These are phyloP conservation scores for Lipomyces orientalis DNA, from an alignment of 805 yeast genomes.

Conservation along the genomic window DNA sequence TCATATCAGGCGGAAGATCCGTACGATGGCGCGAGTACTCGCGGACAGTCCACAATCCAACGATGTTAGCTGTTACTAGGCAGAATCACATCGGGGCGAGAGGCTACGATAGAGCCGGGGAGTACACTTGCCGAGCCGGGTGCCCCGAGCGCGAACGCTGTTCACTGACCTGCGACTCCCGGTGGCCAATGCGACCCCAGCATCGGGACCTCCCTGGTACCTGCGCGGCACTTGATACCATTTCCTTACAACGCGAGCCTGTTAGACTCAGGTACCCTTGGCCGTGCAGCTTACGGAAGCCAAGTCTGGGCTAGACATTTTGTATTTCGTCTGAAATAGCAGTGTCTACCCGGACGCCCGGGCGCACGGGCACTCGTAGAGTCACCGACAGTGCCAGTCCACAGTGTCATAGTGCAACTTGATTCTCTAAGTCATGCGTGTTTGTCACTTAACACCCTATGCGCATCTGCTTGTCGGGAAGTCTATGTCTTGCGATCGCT, in stretches of 20 bases:
- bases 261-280: neutral
- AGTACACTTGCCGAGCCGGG: neutral
- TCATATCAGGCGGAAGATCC: no score
- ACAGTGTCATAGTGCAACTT: neutral
- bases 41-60: neutral
- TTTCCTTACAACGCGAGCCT: neutral
- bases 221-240: neutral
- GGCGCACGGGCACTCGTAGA: neutral
- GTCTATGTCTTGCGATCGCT: neutral
- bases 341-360: neutral
- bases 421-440: neutral
- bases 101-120: neutral
- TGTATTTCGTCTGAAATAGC: neutral
- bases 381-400: neutral
- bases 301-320: neutral
- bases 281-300: neutral
- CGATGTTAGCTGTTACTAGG: neutral
- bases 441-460: neutral
- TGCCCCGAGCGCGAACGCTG: neutral
- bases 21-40: neutral
- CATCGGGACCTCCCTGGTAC: neutral
- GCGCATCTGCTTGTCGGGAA: neutral
- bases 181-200: neutral
- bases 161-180: neutral
- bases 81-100: neutral